A percentile compares a stretch with the other conserved stretches of the same genome.
Conservation (phyloP, 2,329 filamentous ascomycete genomes). For the Aspergillus cejpii region DNA sequence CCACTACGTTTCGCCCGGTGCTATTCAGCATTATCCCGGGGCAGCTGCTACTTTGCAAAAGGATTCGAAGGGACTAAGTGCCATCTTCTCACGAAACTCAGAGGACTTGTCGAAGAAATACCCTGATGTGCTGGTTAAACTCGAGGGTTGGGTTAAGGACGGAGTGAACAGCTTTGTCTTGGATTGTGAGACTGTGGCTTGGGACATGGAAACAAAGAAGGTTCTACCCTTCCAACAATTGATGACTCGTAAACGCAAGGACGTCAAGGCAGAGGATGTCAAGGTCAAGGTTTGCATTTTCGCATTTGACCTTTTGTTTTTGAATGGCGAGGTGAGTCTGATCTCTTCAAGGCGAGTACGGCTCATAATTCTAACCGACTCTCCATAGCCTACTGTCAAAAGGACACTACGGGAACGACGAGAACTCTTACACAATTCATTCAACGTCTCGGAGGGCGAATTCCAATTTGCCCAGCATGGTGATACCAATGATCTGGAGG, state of each 20-base stretch:
- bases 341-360: background rate
- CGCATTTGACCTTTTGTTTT: conserved; percentile 87
- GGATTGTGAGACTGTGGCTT: conserved; percentile 97
- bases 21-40: conserved; percentile 61
- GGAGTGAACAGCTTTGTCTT: conserved; percentile 92
- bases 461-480: conserved; percentile 84
- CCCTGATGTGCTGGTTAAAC: conserved; percentile 83
- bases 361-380: conserved; percentile 2
- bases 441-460: conserved; percentile 75
- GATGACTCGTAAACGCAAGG: conserved; percentile 96
- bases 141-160: conserved; percentile 81
- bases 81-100: conserved; percentile 95
- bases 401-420: conserved; percentile 79
- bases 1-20: conserved; percentile 84
- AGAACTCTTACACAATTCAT: conserved; percentile 64
- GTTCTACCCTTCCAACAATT: conserved; percentile 94
- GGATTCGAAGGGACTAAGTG: conserved; percentile 64
- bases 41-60: conserved; percentile 59
- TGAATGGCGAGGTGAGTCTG: conserved; percentile 67
- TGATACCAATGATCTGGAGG: conserved; percentile 81
- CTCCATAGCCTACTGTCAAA: conserved; percentile 62
- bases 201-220: conserved; percentile 93
- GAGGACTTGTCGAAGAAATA: conserved; percentile 98
- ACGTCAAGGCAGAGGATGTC: conserved; percentile 90
- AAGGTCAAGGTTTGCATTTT: conserved; percentile 97